Evolutionary conservation across 805 yeast genomes (phyloP).

Genomic region (Candida palmyrensis): DNA sequence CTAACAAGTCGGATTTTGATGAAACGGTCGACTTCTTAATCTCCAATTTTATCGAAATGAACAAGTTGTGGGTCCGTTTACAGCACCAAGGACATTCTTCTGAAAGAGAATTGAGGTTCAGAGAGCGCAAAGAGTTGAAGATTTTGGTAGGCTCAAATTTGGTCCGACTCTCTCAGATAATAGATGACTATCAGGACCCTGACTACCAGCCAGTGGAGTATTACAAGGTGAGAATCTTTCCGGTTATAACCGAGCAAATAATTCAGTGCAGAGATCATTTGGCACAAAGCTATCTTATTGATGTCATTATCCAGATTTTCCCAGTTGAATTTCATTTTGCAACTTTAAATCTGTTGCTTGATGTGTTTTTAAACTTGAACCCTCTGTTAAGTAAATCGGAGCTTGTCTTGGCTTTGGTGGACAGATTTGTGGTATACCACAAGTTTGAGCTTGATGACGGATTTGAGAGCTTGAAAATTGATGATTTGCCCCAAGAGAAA

Average conservation of each 20-base stretch:
- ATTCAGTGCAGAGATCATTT: conserved; percentile 87
- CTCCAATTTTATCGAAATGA: conserved; percentile 93
- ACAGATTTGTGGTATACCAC: conserved; percentile 56
- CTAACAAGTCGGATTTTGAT: conserved; percentile 36
- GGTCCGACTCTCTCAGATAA: conserved; percentile 82
- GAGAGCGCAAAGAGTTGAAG: conserved; percentile 83
- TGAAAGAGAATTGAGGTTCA: conserved; percentile 66
- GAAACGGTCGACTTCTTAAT: conserved; percentile 77
- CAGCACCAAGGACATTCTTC: conserved; percentile 94
- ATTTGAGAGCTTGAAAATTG: conserved; percentile 9
- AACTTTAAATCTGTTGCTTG: conserved; percentile 64
- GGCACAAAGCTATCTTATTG: conserved; percentile 89
- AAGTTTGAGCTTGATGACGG: conserved; percentile 13
- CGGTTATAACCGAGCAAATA: conserved; percentile 80
- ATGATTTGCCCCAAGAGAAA: conserved; percentile 9
- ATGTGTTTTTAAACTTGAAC: conserved; percentile 59
- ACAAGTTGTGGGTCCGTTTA: conserved; percentile 92
- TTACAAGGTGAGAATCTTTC: conserved; percentile 56
- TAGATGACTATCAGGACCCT: conserved; percentile 50
- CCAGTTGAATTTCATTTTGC: conserved; percentile 86
- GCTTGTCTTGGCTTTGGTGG: conserved; percentile 65
- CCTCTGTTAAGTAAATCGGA: conserved; percentile 67
- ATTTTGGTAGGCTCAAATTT: conserved; percentile 90
- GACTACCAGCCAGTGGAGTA: conserved; percentile 23
- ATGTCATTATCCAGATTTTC: conserved; percentile 89